Evolutionary conservation across 495 filamentous ascomycete species (phyloP), one percentile per base, ranked within the genome.

Genomic region (Xylaria curta): DNA sequence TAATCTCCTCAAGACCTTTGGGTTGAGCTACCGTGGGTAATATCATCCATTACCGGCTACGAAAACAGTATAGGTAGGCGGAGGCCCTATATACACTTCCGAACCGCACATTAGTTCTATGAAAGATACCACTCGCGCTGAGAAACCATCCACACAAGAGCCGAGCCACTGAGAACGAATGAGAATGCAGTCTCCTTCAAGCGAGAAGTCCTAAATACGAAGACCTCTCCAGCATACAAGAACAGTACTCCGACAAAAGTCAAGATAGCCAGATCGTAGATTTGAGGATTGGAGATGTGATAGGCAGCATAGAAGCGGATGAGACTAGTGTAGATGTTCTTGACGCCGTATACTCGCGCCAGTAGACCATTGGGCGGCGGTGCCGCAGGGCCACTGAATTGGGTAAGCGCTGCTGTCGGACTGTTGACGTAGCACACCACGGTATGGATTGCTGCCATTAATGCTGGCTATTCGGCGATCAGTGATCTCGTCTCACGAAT

Each of bases 291-390:
- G 5, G 69, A 65, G 58, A 81, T 76, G 68, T 82, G 53, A 26
- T 80, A 81, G 17, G 80, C 79, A 0, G 80, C 76, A 60, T 81
- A 81, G 33, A 72, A 46, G 3, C 79, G 73, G 63, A 81, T 82
- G 33, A 77, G 46, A 31, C 69, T 40, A 2, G 79, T 75, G 71
- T 81, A 81, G 36, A 80, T 51, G 44, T 80, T 82, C 69, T 80
- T 77, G 49, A 80, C 49, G 2, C 79, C 80, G 63, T 82, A 81
- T 2, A 82, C 66, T 44, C 75, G 79, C 5, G 80, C 78, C 21
- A 76, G 54, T 21, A 82, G 70, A 40, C 73, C 64, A n/a, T 70
- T 62, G 13, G 74, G 76, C 19, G 59, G 68, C 31, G 80, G 80
- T 4, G 75, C 75, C 13, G 63, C 17, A 0, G 79, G 69, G n/a